These are phyloP conservation scores for Neurospora sp. DNA, from an alignment of 495 filamentous ascomycete species.

Conservation along the genomic window DNA sequence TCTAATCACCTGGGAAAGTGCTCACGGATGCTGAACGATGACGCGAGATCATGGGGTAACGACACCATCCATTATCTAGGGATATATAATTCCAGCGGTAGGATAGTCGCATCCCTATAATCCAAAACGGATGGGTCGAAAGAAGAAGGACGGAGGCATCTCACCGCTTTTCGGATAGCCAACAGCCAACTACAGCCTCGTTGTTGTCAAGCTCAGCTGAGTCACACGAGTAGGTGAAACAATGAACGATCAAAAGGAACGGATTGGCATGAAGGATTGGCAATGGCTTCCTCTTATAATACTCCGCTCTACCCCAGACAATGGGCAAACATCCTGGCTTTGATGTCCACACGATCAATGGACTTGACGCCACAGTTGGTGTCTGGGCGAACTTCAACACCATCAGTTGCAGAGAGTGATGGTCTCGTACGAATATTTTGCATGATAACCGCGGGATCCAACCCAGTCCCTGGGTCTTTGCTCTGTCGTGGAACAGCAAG, in stretches of 20 bases:
- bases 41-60: constrained; percentile 23
- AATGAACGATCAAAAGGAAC: not conserved
- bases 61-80: constrained; percentile 14
- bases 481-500: not conserved
- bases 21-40: constrained; percentile 10
- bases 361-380: not conserved
- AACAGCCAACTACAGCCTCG: not conserved
- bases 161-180: constrained; percentile 20
- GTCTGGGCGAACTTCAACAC: not conserved
- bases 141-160: constrained; percentile 27
- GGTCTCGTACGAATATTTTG: not conserved
- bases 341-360: not conserved
- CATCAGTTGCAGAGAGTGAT: not conserved
- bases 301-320: not conserved
- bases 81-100: not conserved
- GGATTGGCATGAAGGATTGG: not conserved
- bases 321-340: not conserved
- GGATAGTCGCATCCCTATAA: constrained; percentile 12
- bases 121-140: constrained; percentile 24
- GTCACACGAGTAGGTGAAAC: not conserved
- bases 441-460: not conserved
- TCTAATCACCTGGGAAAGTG: not conserved
- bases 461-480: not conserved
- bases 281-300: not conserved
- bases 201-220: not conserved